A percentile compares a stretch with the other conserved stretches of the same genome.
These are phyloP conservation scores for Vigna hirtella DNA, from an alignment of 306 rosid species.

Conservation along the genomic window DNA sequence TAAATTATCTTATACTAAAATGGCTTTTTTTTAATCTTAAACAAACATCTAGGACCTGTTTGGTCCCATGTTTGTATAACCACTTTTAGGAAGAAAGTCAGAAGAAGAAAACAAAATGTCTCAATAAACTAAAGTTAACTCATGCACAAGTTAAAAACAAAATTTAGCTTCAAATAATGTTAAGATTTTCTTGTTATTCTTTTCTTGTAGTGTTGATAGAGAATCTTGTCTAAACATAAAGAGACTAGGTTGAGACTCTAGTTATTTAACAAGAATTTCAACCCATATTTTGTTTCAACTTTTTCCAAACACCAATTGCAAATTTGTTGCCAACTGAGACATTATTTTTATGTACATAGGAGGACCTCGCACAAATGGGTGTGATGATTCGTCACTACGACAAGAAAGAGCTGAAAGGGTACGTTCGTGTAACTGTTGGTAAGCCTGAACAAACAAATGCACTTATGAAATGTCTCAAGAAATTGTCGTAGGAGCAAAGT, in stretches of 20 bases:
- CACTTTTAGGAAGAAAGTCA: too few species aligned
- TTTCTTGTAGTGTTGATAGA: too few species aligned
- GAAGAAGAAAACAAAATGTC: too few species aligned
- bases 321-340: slow-evolving; percentile 8
- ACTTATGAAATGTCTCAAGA: slow-evolving; percentile 72
- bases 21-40: too few species aligned
- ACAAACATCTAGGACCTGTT: too few species aligned
- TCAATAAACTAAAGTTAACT: too few species aligned
- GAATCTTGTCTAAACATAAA: background rate
- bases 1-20: too few species aligned
- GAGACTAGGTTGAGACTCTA: background rate
- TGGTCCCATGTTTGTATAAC: too few species aligned
- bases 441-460: slow-evolving; percentile 90
- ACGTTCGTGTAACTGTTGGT: slow-evolving; percentile 90
- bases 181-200: too few species aligned
- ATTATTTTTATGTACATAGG: slow-evolving; percentile 52
- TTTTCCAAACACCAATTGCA: background rate
- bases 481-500: slow-evolving; percentile 42
- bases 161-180: too few species aligned
- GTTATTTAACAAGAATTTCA: background rate
- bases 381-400: slow-evolving; percentile 98
- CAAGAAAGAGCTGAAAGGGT: slow-evolving; percentile 88
- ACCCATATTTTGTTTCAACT: background rate
- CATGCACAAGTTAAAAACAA: too few species aligned
- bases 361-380: slow-evolving; percentile 92